phyloP scores from a whole-genome alignment of 1,284 basidiomycete genomes.

The Heterobasidion annosum region DNA sequence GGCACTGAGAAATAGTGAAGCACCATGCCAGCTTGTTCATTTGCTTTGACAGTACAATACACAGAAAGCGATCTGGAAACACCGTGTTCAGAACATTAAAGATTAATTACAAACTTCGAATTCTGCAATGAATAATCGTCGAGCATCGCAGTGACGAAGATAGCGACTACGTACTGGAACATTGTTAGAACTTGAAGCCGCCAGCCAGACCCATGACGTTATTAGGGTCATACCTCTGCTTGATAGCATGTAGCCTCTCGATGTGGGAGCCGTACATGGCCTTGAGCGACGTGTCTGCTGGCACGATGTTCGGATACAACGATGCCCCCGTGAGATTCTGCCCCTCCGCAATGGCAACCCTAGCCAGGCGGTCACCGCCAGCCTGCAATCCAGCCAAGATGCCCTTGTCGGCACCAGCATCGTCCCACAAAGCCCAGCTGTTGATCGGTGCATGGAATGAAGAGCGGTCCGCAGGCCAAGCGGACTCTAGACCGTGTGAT shows the following conservation, averaged over 20 bases:
- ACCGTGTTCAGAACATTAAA: too few relatives aligned
- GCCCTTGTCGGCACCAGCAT: conserved; percentile 2
- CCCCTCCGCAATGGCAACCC: conserved; percentile 11
- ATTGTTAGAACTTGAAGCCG: conserved; percentile 14
- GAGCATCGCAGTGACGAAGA: too few relatives aligned
- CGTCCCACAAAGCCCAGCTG: conserved; percentile 9
- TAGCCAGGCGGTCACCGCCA: conserved; percentile 1
- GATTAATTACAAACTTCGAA: too few relatives aligned
- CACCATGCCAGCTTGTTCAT: too few relatives aligned
- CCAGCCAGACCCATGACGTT: conserved; percentile 16
- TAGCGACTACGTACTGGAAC: not conserved
- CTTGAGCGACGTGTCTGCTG: conserved; percentile 13
- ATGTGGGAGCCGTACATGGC: conserved; percentile 15
- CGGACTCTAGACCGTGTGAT: conserved; percentile 8
- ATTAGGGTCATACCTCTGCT: conserved; percentile 11
- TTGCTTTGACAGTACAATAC: too few relatives aligned
- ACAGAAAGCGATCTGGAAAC: too few relatives aligned
- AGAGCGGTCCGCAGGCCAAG: conserved; percentile 13
- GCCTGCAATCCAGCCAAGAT: conserved; percentile 7
- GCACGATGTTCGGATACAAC: conserved; percentile 19
- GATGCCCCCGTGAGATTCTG: conserved; percentile 15
- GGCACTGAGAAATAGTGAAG: too few relatives aligned
- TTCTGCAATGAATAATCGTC: too few relatives aligned
- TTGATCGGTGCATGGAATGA: conserved; percentile 9
- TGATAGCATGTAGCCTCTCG: conserved; percentile 11